Conservation (phyloP, 441 rosid genomes). For the Erodium trifolium region DNA sequence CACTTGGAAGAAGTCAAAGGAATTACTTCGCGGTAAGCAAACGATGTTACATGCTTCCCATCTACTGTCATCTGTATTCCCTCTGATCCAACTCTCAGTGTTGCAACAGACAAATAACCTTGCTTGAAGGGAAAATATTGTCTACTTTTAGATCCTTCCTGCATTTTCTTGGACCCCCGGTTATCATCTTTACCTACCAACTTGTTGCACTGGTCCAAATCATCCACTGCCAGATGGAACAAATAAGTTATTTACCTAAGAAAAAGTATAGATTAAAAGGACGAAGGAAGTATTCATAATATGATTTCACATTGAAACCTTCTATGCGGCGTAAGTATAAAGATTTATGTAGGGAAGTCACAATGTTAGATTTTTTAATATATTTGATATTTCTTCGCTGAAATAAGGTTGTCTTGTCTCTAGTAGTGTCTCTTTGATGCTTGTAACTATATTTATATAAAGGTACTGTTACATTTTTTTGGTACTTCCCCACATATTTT, state of each 20-base stretch:
- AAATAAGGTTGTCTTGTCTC: background rate
- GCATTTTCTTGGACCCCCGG: conserved; percentile 27
- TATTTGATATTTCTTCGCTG: background rate
- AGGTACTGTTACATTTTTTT: background rate
- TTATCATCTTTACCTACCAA: conserved; percentile 64
- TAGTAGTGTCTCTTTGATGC: background rate
- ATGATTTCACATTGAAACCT: conserved; percentile 7
- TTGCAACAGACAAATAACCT: conserved; percentile 53
- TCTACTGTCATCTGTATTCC: conserved; percentile 70
- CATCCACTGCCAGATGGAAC: conserved; percentile 50
- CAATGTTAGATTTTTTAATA: background rate
- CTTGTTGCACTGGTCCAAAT: conserved; percentile 78
- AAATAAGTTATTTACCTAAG: conserved; percentile 13
- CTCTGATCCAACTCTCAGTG: conserved; percentile 58
- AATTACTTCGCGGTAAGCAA: conserved; percentile 62
- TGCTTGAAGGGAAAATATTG: conserved; percentile 60
- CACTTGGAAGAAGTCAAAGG: conserved; percentile 19
- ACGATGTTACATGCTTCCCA: conserved; percentile 65
- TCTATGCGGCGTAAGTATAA: conserved; percentile 1
- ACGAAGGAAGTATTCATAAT: conserved; percentile 5
- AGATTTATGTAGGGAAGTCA: conserved; percentile 1
- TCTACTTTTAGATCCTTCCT: conserved; percentile 41
- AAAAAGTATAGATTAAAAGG: background rate
- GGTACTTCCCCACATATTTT: background rate
- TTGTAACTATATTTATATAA: background rate